Evolutionary conservation across 2,329 filamentous ascomycete genomes (phyloP).

Genomic region (Incumbomyces delicatus): DNA sequence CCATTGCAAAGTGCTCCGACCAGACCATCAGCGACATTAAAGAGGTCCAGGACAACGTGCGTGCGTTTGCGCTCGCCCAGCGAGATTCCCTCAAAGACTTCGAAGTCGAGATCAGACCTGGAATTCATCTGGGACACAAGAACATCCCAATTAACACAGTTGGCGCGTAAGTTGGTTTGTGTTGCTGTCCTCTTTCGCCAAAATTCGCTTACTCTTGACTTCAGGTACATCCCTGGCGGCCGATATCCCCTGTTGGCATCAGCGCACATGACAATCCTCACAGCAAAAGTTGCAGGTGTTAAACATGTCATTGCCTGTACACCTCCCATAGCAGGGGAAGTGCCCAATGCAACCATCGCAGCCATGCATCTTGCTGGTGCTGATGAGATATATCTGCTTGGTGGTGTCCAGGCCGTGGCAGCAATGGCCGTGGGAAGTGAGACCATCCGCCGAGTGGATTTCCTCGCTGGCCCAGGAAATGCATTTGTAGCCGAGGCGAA

Average conservation of each 20-base stretch:
- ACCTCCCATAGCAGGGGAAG: constrained; percentile 40
- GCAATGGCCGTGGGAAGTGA: constrained; percentile 45
- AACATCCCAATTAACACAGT: constrained; percentile 40
- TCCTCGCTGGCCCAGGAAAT: constrained; percentile 46
- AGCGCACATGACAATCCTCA: constrained; percentile 48
- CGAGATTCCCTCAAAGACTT: constrained; percentile 39
- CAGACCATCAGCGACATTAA: constrained; percentile 48
- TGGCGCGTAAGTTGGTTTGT: constrained; percentile 30
- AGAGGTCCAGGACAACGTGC: constrained; percentile 41
- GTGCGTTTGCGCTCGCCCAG: constrained; percentile 41
- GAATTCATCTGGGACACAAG: constrained; percentile 43
- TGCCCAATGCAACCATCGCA: constrained; percentile 42
- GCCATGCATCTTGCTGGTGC: constrained; percentile 43
- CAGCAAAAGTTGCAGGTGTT: constrained; percentile 46
- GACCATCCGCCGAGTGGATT: constrained; percentile 40
- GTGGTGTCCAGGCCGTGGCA: constrained; percentile 44
- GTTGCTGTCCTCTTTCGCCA: background rate
- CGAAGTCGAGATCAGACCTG: constrained; percentile 42
- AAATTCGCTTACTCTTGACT: background rate
- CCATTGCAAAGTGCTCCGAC: constrained; percentile 35
- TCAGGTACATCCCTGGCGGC: constrained; percentile 41
- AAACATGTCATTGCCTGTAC: constrained; percentile 43
- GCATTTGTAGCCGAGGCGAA: constrained; percentile 48
- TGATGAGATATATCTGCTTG: constrained; percentile 43
- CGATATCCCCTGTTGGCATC: constrained; percentile 45